Evolutionary conservation across 352 stramenopile genomes (phyloP), one percentile per base, ranked within the genome.

Genomic region (Globisporangium orthogonon): DNA sequence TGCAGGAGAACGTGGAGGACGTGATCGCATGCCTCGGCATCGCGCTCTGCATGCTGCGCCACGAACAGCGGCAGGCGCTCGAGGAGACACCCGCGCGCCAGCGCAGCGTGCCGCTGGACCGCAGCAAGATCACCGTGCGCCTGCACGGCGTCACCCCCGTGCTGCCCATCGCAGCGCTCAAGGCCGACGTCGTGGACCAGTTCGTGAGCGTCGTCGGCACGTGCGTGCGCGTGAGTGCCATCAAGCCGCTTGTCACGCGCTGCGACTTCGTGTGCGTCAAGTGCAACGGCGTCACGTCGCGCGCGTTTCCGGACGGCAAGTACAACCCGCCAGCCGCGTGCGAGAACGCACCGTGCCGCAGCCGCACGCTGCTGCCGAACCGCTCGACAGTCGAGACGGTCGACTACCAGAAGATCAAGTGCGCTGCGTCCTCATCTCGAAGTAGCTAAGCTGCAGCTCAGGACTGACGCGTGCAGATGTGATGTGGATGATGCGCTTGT

Each of bases 331-430:
- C 87, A 3, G 66, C 64, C 13, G 50, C 61, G 15, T 96, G 87
- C 67, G 77, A 79, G 29, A 86, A 87, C 50, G 53, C 64, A 17
- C 66, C 73, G 1, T 96, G 86, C 39, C 67, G 78, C 49, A 76
- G 76, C 33, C 64, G 66, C n/a, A 81, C 65, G 15, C 53, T 98
- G 55, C 62, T 96, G 31, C 82, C 94, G 29, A 79, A 94, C 50
- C 75, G 89, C 7, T 83, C 85, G 41, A 89, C 86, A 5, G 89
- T 94, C 13, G 74, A 91, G 51, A 96, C 89, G 0, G 81, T 96
- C 23, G 91, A 98, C 63, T 97, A 82, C 59, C 91, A 97, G 62
- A 89, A 86, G 58, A 89, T 94, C 58, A 90, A 91, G 82, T 90
- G 54, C 54, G 74, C 70, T 53, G 23, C 52, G 17, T 29, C 7